Evolutionary conservation across 176 grass and related monocot genomes (phyloP), one percentile per base, ranked within the genome.

Genomic region (Pontederia paniculata): DNA sequence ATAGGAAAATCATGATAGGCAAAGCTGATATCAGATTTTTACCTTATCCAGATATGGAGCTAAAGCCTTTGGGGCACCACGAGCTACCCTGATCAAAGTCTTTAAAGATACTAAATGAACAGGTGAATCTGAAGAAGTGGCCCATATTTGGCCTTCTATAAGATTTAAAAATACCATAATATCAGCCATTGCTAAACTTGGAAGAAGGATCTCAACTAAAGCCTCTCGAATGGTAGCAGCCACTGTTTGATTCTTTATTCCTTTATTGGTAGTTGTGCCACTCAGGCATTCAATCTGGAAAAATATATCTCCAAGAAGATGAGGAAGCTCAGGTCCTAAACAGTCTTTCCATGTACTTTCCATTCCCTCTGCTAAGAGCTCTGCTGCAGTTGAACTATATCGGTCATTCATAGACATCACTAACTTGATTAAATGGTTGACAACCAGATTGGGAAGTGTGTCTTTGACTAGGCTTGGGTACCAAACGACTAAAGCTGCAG

Each of bases 261-360:
- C 54, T 59, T 68, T 85, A 58, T 70, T 78, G 45, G 78, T 73
- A 68, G 75, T 75, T 44, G 85, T 66, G 63, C 70, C 74, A 60
- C 79, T 86, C 62, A 96, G 60, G 48, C 90, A 96, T 73, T 96
- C 90, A 23, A 96, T 86, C 78, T 96, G 90, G 57, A 96, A 96
- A 79, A 96, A 70, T 43, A 88, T 66, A 78, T 96, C 85, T 56
- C 82, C 84, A 55, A 86, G 70, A 77, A 96, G 88, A 59, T 74
- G 81, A 67, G 76, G 67, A 21, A 96, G 76, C 16, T 80, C 85
- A 80, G 58, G 62, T 25, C 90, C 85, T 72, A 96, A 78, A 57
- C 82, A 89, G 63, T 46, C 18, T 81, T 86, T 89, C 90, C 90
- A 96, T 48, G 82, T 88, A 66, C 60, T 74, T 73, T 96, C 82